A percentile compares a stretch with the other conserved stretches of the same genome.
Evolutionary conservation across 2,329 filamentous ascomycete genomes (phyloP).

Genomic region (Talaromyces sp.): DNA sequence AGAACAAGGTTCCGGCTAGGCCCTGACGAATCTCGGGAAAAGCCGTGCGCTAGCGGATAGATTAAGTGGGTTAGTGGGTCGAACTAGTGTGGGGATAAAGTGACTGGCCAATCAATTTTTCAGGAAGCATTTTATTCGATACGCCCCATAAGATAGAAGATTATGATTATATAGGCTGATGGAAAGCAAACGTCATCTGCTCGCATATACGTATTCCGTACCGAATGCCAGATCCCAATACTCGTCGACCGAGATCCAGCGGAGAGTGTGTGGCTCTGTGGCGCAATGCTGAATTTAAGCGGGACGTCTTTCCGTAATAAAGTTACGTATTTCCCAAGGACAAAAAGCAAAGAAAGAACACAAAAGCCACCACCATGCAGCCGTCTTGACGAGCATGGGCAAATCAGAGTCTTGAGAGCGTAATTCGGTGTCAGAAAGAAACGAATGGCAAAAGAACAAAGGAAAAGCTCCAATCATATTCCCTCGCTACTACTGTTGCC

Average conservation of each 20-base stretch:
- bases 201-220: background rate
- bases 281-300: background rate
- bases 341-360: background rate
- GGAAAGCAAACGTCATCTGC: background rate
- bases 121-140: too few species aligned
- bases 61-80: background rate
- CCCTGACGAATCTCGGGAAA: constrained; percentile 14
- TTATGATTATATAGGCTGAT: background rate
- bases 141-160: background rate
- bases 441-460: background rate
- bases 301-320: background rate
- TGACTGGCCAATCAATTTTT: too few species aligned
- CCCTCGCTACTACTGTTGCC: background rate
- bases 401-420: background rate
- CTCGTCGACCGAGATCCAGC: background rate
- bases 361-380: background rate
- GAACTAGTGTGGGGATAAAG: too few species aligned
- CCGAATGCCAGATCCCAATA: background rate
- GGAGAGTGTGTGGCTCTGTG: background rate
- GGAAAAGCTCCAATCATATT: background rate
- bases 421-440: background rate
- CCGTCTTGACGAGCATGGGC: background rate
- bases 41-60: constrained; percentile 12
- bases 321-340: background rate
- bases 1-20: background rate